Conservation (phyloP, 2,329 filamentous ascomycete genomes). For the Pseudogymnoascus sp. region DNA sequence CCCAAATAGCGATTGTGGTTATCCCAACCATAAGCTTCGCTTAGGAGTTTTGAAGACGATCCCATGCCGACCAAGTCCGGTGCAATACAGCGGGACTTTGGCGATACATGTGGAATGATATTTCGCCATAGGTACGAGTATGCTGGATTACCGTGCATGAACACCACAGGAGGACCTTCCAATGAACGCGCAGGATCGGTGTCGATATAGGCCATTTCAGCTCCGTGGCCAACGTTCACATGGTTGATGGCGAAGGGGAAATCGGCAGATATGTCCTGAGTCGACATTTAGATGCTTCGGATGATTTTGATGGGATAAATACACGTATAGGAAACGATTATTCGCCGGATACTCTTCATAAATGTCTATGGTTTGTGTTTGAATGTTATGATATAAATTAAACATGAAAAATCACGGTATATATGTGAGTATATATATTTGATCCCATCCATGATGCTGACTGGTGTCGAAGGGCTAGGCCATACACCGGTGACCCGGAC, state of each 20-base stretch:
- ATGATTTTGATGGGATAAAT: neutral
- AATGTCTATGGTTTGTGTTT: neutral
- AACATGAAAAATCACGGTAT: neutral
- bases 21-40: neutral
- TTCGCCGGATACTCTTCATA: neutral
- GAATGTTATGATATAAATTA: neutral
- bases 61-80: neutral
- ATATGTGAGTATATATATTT: neutral
- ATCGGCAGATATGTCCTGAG: no score
- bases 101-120: slow-evolving; percentile 2
- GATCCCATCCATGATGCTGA: neutral
- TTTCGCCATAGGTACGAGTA: slow-evolving; percentile 6
- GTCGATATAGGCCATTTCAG: neutral
- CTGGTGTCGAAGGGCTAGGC: neutral
- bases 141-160: slow-evolving; percentile 4
- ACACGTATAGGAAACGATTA: neutral
- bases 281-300: neutral
- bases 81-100: neutral
- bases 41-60: neutral
- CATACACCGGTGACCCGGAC: neutral
- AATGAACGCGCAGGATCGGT: neutral
- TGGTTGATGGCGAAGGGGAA: neutral
- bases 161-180: neutral
- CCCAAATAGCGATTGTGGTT: neutral
- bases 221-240: neutral